Evolutionary conservation across 129 eudicot species (phyloP).

Genomic region (Scalesia atractyloides): DNA sequence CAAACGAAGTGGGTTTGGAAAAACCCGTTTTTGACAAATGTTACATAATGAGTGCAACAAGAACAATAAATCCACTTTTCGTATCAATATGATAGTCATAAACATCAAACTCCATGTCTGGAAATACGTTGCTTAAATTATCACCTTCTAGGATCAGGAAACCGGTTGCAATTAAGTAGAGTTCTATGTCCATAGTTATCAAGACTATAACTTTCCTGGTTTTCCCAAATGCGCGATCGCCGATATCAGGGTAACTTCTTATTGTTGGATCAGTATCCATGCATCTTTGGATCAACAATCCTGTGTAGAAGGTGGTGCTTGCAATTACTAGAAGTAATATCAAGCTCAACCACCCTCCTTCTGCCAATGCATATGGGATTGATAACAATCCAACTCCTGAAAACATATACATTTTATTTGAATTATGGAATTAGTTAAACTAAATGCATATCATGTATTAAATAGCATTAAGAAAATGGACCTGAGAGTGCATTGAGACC

Average conservation of each 20-base stretch:
- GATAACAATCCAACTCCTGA: conserved; percentile 83
- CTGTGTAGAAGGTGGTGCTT: conserved; percentile 58
- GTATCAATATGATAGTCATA: conserved; percentile 44
- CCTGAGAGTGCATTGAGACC: conserved; percentile 86
- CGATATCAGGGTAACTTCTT: conserved; percentile 73
- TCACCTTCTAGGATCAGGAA: conserved; percentile 86
- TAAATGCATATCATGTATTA: not conserved
- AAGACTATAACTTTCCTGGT: conserved; percentile 53
- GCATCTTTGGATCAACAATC: conserved; percentile 63
- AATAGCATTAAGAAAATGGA: not conserved
- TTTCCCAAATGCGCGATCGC: conserved; percentile 68
- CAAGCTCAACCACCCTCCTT: conserved; percentile 87
- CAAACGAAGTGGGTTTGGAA: too few relatives aligned
- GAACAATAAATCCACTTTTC: conserved; percentile 47
- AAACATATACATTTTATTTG: not conserved
- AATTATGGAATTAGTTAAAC: too few relatives aligned
- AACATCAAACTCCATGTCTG: conserved; percentile 42
- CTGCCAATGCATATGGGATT: conserved; percentile 66
- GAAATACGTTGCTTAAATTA: conserved; percentile 59
- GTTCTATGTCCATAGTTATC: conserved; percentile 62
- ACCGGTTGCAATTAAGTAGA: conserved; percentile 75
- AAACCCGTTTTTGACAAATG: too few relatives aligned
- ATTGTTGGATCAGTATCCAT: conserved; percentile 76
- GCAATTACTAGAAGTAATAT: conserved; percentile 59
- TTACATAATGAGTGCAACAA: conserved; percentile 57